Base-by-base conservation (phyloP, 352 stramenopile genomes). In the Pythium myriotylum region DNA sequence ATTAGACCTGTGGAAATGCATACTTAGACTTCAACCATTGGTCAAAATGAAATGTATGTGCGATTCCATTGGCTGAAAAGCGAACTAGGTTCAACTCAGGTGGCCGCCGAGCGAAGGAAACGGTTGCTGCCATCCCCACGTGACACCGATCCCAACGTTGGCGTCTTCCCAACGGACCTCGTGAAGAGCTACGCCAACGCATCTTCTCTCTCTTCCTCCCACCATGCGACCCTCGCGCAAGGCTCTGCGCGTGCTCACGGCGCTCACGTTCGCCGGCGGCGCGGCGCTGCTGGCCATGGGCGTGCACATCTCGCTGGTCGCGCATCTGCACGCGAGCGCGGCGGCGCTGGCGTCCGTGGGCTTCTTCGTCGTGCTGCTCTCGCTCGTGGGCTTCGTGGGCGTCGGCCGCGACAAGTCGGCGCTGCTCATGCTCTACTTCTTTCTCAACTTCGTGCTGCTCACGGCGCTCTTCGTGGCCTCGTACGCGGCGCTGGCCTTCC, bases 361-460 rank as follows among this genome's bases (percentile, higher is more conserved):
- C 42, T 70, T 70, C 33, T 55, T 75, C 23, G 68, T 83, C 12
- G 62, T 86, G 47, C 45, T 89, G 45, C 72, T 91, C 24, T 86
- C 81, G 4, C 22, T 72, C 23, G 54, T 91, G 23, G 84, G 84
- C 3, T 90, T 91, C 39, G 62, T 86, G 0, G 84, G 81, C 67
- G 80, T 81, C 2, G 76, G 74, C 2, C 71, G 72, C 14, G 81
- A 88, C 65, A 93, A 90, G 64, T 89, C 79, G 45, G 68, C 60
- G 22, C 46, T 87, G 58, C 67, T 93, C 35, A 76, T 91, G 73
- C 45, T 82, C 55, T 93, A 79, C 67, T 93, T 93, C 73, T 91
- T 88, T 68, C 52, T 78, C 49, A 81, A 90, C 67, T 89, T 93
- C 35, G 42, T 85, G 48, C 70, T 93, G 26, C 61, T 83, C 58